Conservation (phyloP, 345 rosid genomes). For the Acer negundo region DNA sequence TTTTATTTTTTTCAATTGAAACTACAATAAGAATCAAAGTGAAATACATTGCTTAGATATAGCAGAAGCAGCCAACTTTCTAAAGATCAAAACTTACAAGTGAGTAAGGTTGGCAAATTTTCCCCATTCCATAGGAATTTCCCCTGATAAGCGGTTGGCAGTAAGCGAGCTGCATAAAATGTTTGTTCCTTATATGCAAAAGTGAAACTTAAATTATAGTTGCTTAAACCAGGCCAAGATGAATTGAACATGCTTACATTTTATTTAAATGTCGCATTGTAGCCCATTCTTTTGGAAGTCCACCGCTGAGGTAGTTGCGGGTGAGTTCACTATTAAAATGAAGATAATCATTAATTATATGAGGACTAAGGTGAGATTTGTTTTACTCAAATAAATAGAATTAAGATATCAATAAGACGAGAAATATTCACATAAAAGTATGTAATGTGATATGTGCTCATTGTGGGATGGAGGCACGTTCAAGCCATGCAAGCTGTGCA, state of each 20-base stretch:
- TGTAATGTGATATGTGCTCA: too few relatives aligned
- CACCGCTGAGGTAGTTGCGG: constrained; percentile 58
- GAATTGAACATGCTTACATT: constrained; percentile 43
- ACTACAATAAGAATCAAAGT: not conserved
- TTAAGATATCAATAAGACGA: not conserved
- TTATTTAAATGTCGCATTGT: constrained; percentile 40
- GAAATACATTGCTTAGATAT: not conserved
- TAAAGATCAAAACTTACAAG: constrained; percentile 41
- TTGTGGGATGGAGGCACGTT: too few relatives aligned
- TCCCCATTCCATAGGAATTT: constrained; percentile 52
- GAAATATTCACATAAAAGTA: not conserved
- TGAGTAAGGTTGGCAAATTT: constrained; percentile 41
- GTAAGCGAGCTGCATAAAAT: constrained; percentile 48
- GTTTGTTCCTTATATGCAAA: not conserved
- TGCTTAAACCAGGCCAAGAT: not conserved
- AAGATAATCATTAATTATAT: not conserved
- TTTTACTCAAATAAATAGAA: not conserved
- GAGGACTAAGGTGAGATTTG: not conserved
- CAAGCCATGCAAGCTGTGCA: too few relatives aligned
- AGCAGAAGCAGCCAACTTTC: not conserved
- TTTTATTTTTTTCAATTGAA: not conserved
- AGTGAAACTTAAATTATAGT: constrained; percentile 15
- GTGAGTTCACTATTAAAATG: constrained; percentile 37
- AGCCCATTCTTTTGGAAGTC: constrained; percentile 60
- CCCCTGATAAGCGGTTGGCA: constrained; percentile 56